Percentiles rank a stretch among this genome's conserved stretches.
phyloP scores from a whole-genome alignment of 495 filamentous ascomycete genomes.

The Rusavskia elegans region DNA sequence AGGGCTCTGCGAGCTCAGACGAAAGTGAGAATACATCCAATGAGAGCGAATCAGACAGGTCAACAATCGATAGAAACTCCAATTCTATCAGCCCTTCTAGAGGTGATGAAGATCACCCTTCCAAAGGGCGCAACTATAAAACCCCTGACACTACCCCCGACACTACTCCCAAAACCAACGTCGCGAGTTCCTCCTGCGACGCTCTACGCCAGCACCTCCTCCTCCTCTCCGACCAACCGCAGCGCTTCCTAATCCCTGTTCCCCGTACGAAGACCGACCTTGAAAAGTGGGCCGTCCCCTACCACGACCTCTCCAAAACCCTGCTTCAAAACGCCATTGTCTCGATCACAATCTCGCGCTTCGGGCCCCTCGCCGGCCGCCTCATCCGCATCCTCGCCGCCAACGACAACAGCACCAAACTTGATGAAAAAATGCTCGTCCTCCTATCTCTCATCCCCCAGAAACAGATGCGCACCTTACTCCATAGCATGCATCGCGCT shows the following conservation, averaged over 20 bases:
- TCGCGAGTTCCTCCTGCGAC: background rate
- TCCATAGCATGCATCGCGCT: constrained; percentile 63
- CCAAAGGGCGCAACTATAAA: background rate
- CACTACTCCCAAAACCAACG: background rate
- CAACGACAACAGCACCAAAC: constrained; percentile 46
- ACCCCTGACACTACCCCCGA: background rate
- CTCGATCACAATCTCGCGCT: constrained; percentile 54
- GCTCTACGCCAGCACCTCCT: constrained; percentile 59
- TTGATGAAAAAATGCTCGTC: constrained; percentile 76
- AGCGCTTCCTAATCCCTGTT: constrained; percentile 43
- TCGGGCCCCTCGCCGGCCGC: constrained; percentile 59
- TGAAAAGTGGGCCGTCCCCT: constrained; percentile 67
- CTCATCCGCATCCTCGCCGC: constrained; percentile 66
- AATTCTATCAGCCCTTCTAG: no score
- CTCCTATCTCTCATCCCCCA: constrained; percentile 60
- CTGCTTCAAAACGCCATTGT: constrained; percentile 65
- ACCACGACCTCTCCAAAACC: constrained; percentile 46
- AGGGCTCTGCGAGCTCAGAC: constrained; percentile 5
- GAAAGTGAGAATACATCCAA: constrained; percentile 18
- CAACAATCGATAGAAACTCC: no score
- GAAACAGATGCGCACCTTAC: constrained; percentile 63
- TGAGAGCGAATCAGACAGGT: constrained; percentile 23
- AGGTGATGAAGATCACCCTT: constrained; percentile 23
- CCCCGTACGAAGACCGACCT: constrained; percentile 10
- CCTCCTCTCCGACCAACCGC: constrained; percentile 55